phyloP scores from a whole-genome alignment of 2,329 filamentous ascomycete species.

The Claviceps maximensis region DNA sequence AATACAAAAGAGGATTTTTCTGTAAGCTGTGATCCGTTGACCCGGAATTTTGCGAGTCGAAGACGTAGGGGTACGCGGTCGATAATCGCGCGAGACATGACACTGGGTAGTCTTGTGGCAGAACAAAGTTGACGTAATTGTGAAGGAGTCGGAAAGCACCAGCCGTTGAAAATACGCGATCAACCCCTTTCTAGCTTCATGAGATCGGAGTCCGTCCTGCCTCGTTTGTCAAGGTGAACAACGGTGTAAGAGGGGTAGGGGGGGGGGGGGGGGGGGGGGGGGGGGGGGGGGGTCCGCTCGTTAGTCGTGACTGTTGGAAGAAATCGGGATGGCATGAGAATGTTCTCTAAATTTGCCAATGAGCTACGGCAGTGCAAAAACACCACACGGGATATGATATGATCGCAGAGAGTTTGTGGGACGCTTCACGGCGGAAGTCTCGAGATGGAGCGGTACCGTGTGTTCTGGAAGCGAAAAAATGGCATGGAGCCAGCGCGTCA shows the following conservation, averaged over 20 bases:
- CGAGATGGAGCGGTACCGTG: background rate
- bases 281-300: too few species aligned
- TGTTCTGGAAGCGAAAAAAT: background rate
- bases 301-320: background rate
- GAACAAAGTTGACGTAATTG: background rate
- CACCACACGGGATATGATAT: background rate
- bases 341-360: background rate
- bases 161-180: background rate
- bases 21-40: conserved; percentile 3
- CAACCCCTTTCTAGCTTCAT: background rate
- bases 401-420: background rate
- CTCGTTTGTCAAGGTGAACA: background rate
- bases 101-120: background rate
- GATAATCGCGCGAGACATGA: background rate
- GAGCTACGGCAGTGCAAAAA: background rate
- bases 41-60: background rate
- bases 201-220: background rate
- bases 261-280: too few species aligned
- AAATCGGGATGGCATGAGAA: background rate
- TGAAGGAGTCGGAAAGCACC: background rate
- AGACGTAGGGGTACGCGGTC: background rate
- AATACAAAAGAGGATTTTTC: conserved; percentile 1
- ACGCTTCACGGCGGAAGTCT: background rate
- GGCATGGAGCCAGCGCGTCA: background rate
- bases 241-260: background rate